A percentile compares a stretch with the other conserved stretches of the same genome.
Evolutionary conservation across 495 filamentous ascomycete species (phyloP).

Genomic region (Cercophora scortea): DNA sequence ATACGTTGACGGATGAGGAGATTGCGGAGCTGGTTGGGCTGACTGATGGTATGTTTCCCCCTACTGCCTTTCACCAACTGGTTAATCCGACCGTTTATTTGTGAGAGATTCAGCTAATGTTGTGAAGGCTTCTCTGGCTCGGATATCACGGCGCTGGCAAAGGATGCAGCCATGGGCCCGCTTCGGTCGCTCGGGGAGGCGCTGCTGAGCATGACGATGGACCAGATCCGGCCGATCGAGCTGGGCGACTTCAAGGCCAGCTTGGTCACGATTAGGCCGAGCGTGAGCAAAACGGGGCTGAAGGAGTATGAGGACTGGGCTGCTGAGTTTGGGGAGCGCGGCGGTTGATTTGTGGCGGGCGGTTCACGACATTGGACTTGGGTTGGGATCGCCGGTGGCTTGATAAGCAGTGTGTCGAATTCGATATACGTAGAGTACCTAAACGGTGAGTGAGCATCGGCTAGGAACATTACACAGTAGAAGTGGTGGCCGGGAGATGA

Average conservation of each 20-base stretch:
- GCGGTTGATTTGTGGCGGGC: constrained; percentile 43
- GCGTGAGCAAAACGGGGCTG: constrained; percentile 78
- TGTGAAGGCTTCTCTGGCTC: constrained; percentile 83
- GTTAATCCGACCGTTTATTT: neutral
- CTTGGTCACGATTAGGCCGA: constrained; percentile 78
- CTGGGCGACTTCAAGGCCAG: constrained; percentile 81
- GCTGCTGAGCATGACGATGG: constrained; percentile 81
- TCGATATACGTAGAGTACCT: too few species aligned
- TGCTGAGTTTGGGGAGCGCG: constrained; percentile 82
- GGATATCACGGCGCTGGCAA: constrained; percentile 94
- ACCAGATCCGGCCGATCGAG: constrained; percentile 83
- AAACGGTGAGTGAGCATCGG: too few species aligned
- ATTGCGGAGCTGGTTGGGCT: constrained; percentile 68
- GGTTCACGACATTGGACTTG: too few species aligned
- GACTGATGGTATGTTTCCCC: constrained; percentile 64
- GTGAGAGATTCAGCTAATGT: neutral
- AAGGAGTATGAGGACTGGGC: constrained; percentile 93
- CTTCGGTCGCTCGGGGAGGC: constrained; percentile 86
- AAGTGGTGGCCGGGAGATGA: too few species aligned
- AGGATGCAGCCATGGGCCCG: constrained; percentile 97
- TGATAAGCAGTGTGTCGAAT: too few species aligned
- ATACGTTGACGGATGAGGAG: constrained; percentile 65
- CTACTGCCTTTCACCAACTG: too few species aligned
- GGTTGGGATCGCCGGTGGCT: too few species aligned
- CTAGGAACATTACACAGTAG: too few species aligned